Base-by-base conservation (phyloP, 2,329 filamentous ascomycete genomes). In the Coleophoma eucalyptorum region DNA sequence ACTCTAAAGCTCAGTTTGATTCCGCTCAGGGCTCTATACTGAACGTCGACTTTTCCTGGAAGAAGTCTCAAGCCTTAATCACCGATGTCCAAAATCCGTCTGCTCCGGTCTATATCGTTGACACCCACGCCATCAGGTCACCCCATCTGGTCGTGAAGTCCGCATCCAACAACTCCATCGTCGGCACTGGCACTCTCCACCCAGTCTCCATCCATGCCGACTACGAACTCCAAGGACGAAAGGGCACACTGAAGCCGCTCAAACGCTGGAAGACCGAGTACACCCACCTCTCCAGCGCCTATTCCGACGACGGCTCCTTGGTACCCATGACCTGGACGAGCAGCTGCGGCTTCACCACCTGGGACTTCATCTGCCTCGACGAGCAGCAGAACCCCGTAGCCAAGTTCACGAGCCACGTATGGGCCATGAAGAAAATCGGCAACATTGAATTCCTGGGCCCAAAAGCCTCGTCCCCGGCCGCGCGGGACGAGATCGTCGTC, bases 301-400 rank as follows among this genome's bases (percentile, higher is more conserved):
- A 50, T 43, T 53, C 54, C 2, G 44, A 50, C 34, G 48, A 40
- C 4, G 34, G 52, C 11, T 20, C 34, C 5, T 52, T 50, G 1
- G 50, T 56, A 0, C 34, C 49, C 3, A 55, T 59, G 55, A 51
- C 50, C 4, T 51, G 53, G 48, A 26, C 43, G 3, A 35, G 45
- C 26, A 19, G n/a, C 12, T 48, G 50, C 18, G 34, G 37, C 16
- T 42, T 58, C 46, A 56, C 51, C 48, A 55, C 50, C 3, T 58
- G 55, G 53, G 53, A 56, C 13, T 58, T 56, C 46, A 38, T 58
- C 1, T 57, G 55, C 21, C 37, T 58, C 2, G 53, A 56, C 42
- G 26, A 16, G 31, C 15, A 52, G 3, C 51, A 54, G 50, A 6
- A 38, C 33, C 51, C 55, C 1, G 51, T 58, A 6, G 55, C 55